Percentiles rank a stretch among this genome's conserved stretches.
These are phyloP conservation scores for Sugiyamaella neomexicana DNA, from an alignment of 1,139 yeast species.

Conservation along the genomic window DNA sequence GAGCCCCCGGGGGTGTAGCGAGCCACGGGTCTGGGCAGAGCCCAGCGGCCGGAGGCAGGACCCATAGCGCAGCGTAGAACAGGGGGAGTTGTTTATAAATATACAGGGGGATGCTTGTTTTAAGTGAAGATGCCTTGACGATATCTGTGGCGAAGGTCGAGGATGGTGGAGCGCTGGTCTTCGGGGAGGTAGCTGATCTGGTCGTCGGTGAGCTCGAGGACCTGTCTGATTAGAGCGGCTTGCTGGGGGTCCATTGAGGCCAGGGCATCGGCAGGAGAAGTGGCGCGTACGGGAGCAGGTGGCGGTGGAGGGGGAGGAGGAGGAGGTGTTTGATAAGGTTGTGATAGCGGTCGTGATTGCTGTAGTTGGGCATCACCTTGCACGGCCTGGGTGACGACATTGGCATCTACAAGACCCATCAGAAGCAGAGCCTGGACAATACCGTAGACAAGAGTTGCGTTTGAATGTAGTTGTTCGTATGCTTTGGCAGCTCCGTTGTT, in stretches of 20 bases:
- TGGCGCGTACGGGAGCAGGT: background rate
- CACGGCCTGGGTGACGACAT: constrained; percentile 48
- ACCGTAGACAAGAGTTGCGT: constrained; percentile 81
- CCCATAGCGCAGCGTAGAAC: background rate
- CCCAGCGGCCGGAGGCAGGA: constrained; percentile 8
- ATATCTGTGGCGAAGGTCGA: constrained; percentile 30
- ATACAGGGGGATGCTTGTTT: background rate
- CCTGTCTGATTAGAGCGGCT: constrained; percentile 44
- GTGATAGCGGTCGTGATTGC: constrained; percentile 18
- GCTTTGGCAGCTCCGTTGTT: constrained; percentile 51
- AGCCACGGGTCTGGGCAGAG: background rate
- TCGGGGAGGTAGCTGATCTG: constrained; percentile 59
- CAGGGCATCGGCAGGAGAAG: constrained; percentile 13
- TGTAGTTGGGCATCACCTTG: constrained; percentile 32
- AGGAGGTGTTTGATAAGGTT: constrained; percentile 16
- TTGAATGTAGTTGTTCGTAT: constrained; percentile 60
- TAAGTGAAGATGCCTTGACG: constrained; percentile 28
- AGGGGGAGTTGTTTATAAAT: constrained; percentile 2
- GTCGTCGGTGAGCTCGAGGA: constrained; percentile 58
- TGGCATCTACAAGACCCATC: constrained; percentile 57
- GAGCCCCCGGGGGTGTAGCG: background rate
- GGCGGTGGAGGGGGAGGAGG: constrained; percentile 29
- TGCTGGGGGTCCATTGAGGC: constrained; percentile 34
- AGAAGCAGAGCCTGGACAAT: constrained; percentile 72
- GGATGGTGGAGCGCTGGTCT: constrained; percentile 44